Conservation (phyloP, 176 grass and related monocot species). For the Oryza meyeriana region DNA sequence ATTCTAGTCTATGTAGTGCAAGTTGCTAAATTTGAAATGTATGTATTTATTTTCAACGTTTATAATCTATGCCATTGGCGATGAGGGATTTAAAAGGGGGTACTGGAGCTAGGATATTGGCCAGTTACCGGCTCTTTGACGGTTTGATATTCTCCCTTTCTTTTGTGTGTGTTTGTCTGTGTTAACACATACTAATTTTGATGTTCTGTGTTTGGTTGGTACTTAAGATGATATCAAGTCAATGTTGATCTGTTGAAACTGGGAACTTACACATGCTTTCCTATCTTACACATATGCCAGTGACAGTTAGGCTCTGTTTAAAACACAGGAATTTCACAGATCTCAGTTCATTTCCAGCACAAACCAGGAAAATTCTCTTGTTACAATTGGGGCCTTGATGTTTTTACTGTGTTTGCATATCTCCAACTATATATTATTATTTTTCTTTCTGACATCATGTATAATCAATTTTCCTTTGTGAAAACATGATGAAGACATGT, state of each 20-base stretch:
- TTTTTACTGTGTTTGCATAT: neutral
- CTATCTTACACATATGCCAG: neutral
- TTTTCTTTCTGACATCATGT: neutral
- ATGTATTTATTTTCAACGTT: too few relatives aligned
- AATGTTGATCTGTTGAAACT: neutral
- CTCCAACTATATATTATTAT: neutral
- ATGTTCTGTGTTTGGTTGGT: too few relatives aligned
- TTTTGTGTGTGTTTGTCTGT: neutral
- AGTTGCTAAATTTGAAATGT: too few relatives aligned
- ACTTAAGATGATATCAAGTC: neutral
- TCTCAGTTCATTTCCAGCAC: neutral
- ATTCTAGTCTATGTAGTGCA: too few relatives aligned
- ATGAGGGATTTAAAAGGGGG: too few relatives aligned
- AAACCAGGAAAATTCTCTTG: neutral
- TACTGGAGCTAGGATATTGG: neutral
- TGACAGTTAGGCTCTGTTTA: neutral
- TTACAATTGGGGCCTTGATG: neutral
- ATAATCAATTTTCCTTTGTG: conserved; percentile 13
- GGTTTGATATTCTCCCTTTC: neutral
- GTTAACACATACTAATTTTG: too few relatives aligned
- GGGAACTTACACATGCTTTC: neutral
- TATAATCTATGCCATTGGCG: too few relatives aligned
- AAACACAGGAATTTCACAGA: neutral
- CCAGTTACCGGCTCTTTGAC: neutral
- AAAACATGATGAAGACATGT: neutral